Evolutionary conservation across 257 asterid species (phyloP), one percentile per base, ranked within the genome.

Genomic region (Euphrasia confusa): DNA sequence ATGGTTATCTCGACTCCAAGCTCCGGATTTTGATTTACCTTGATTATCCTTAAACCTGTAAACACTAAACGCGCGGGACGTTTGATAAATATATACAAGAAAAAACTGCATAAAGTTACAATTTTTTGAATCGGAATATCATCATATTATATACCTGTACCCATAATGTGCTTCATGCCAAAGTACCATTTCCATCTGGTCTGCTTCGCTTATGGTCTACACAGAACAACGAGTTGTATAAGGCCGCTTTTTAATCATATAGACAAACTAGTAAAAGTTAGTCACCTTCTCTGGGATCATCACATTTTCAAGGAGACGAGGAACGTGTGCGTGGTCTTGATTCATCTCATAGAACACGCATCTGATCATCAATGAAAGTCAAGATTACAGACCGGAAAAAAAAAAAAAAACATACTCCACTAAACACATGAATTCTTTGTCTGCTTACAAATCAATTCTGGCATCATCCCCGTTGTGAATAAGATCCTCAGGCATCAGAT

Each of bases 241-340:
- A 13, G 15, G n/a, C n/a, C 42, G 4, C 24, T 40, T 8, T 11
- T 18, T 27, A 15, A 26, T 8, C 14, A 27, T 3, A 7, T 2
- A 7, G 17, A 40, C 47, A 40, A 21, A 21, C 24, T 21, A 21
- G 24, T 21, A 21, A 4, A 35, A 21, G 6, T 2, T n/a, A 3
- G 13, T 53, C 39, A 78, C 83, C 83, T 71, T 68, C 2, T 68
- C 73, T 2, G 83, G 80, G 4, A 58, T 27, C 1, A 33, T 54
- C 39, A 78, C 80, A 5, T 70, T 62, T 58, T 59, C 69, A 13
- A 74, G 64, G 45, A 74, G 73, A 2, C 69, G 61, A 15, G 83
- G 83, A 66, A 74, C 24, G 21, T 32, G 15, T 7, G 18, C 40
- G 10, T 7, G 45, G 1, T 14, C 52, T 28, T 33, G 71, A 17